Evolutionary conservation across 306 rosid genomes (phyloP), one percentile per base, ranked within the genome.

Genomic region (Inga oerstediana): DNA sequence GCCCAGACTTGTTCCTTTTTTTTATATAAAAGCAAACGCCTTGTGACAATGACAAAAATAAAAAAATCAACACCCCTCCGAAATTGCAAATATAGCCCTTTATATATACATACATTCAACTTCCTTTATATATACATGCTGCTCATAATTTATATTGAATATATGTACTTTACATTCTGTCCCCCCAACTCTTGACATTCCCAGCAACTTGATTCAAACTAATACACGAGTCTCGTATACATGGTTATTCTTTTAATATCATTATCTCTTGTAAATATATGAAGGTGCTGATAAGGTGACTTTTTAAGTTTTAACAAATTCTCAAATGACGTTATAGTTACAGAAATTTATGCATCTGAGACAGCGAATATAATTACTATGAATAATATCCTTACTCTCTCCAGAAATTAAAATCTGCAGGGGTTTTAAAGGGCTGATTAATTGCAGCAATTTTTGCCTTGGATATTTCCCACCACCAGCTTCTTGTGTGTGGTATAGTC

Each of bases 381-480:
- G 20, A 34, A 24, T 24, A 76, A 84, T 70, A 7, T 67, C 45
- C 24, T 67, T 7, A 39, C 24, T 19, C 61, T 54, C 9, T 13
- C 52, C 52, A 48, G 52, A 48, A 12, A 12, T 48, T 44, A 22
- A 56, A 64, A 45, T n/a, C 35, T 74, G 75, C 71, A 58, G 34
- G 22, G 22, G 66, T 34, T 44, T 27, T 35, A 49, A 49, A 44
- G 45, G 75, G 52, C 79, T 46, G 46, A 35, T 24, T 62, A 71
- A 49, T 79, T 69, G 68, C 64, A 70, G 34, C 75, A 74, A 12
- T 62, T 51, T 52, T 52, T 84, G 30, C 58, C 10, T 74, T 54
- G 59, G 61, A 62, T 49, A 58, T 49, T 75, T 61, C 70, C 41
- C 20, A 48, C 32, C 66, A 10, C 12, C 15, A 43, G 22, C 20